Conservation (phyloP, 495 filamentous ascomycete species). For the Gamarada debralockiae region DNA sequence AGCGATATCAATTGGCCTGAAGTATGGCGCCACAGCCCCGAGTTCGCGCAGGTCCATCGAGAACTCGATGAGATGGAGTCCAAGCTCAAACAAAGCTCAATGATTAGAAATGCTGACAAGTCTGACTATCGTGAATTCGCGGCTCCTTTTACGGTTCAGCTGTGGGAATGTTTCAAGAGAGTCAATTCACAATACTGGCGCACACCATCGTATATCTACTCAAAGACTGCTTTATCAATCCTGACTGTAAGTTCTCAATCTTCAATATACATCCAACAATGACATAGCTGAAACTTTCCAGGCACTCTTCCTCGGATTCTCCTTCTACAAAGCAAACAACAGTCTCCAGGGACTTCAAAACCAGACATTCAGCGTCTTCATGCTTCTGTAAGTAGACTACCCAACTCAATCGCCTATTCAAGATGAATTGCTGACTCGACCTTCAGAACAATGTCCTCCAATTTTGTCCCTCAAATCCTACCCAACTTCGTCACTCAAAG, state of each 20-base stretch:
- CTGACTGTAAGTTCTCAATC: too few relatives aligned
- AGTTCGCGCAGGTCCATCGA: slow-evolving; percentile 61
- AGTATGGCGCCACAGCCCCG: slow-evolving; percentile 73
- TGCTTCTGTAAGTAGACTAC: too few relatives aligned
- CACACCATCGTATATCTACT: slow-evolving; percentile 51
- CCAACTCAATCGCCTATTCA: too few relatives aligned
- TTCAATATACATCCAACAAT: too few relatives aligned
- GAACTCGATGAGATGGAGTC: slow-evolving; percentile 68
- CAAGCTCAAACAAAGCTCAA: slow-evolving; percentile 52
- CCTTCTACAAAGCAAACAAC: slow-evolving; percentile 71
- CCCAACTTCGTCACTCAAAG: slow-evolving; percentile 63
- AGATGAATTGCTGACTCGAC: too few relatives aligned
- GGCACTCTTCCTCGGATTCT: slow-evolving; percentile 82
- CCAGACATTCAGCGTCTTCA: slow-evolving; percentile 83
- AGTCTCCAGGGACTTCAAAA: slow-evolving; percentile 79
- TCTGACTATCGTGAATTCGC: slow-evolving; percentile 35
- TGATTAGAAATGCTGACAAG: slow-evolving; percentile 45
- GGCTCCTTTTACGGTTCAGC: slow-evolving; percentile 51
- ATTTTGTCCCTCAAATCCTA: slow-evolving; percentile 45
- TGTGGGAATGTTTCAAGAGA: slow-evolving; percentile 44
- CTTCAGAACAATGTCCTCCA: slow-evolving; percentile 38
- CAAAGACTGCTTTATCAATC: neutral
- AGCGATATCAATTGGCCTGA: slow-evolving; percentile 79
- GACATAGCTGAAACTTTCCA: neutral
- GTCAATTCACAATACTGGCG: slow-evolving; percentile 57